Base-by-base conservation (phyloP, 1,139 yeast genomes). In the Suhomyces anneliseae region DNA sequence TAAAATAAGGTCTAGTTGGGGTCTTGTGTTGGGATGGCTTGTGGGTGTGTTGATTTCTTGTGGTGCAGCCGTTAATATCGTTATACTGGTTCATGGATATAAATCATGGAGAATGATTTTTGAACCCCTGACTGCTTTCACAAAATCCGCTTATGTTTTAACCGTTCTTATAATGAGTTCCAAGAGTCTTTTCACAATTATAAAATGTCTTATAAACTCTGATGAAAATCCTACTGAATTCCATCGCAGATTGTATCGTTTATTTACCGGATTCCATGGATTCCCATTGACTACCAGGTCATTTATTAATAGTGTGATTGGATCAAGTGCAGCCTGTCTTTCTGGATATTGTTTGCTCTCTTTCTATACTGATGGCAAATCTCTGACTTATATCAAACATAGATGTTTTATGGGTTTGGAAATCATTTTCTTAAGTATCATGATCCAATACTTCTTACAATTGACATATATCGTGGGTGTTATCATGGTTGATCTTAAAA, bases 381-480 rank as follows among this genome's bases (percentile, higher is more conserved):
- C 55, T 62, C 44, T 50, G 27, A 38, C 43, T 1, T 62, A 59
- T 46, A 54, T 68, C 32, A 48, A 44, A 6, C 33, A 48, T 8
- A 57, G 65, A 36, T 55, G 65, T 33, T 39, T 48, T 2, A 48
- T 52, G n/a, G 51, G 61, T 24, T 49, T 57, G 8, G 56, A 54
- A 40, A 56, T 64, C 3, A 45, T 64, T 2, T 50, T 60, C 2
- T 45, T 74, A 34, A 75, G 83, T 0, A 57, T 86, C 29, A 35
- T 79, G 1, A 62, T 84, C 36, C 90, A 86, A 55, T 82, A 80
- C 54, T 47, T 76, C 4, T 65, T 88, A 40, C 90, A 85, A 54
- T 58, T 81, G 43, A 79, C 92, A 0, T 87, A 74, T 60, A 78
- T 87, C 50, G 70, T 83, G 1, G 83, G 90, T 0, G 79, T 86